Percentiles rank a stretch among this genome's conserved stretches.
These are phyloP conservation scores for Dalbergia oliveri DNA, from an alignment of 306 rosid species.

Conservation along the genomic window DNA sequence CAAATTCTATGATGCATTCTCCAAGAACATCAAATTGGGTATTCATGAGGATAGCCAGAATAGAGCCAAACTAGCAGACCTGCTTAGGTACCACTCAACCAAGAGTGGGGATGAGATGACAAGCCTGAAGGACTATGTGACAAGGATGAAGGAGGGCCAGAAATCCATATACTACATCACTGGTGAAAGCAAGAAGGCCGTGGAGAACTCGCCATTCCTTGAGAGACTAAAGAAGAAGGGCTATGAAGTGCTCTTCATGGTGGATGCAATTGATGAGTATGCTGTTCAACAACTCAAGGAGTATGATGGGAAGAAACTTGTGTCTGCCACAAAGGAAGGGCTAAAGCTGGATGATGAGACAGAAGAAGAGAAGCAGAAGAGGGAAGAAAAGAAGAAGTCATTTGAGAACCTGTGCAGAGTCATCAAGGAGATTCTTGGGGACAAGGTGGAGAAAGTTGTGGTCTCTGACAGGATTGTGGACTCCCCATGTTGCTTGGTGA, in stretches of 20 bases:
- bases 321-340: constrained; percentile 70
- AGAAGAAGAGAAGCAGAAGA: constrained; percentile 62
- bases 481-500: constrained; percentile 75
- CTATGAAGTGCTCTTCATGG: constrained; percentile 69
- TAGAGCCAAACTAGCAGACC: constrained; percentile 61
- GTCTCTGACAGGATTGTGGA: constrained; percentile 72
- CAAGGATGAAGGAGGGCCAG: constrained; percentile 74
- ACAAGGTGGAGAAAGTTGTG: constrained; percentile 64
- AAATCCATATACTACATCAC: constrained; percentile 68
- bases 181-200: constrained; percentile 69
- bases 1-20: constrained; percentile 66
- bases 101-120: constrained; percentile 74
- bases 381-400: constrained; percentile 64
- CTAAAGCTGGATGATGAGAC: constrained; percentile 64
- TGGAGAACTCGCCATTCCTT: constrained; percentile 69
- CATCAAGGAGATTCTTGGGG: constrained; percentile 63
- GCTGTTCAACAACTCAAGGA: constrained; percentile 65
- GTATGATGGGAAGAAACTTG: constrained; percentile 68
- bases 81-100: constrained; percentile 69
- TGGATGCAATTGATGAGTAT: constrained; percentile 74
- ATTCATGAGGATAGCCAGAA: constrained; percentile 75
- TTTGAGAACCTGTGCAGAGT: constrained; percentile 65
- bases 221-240: constrained; percentile 70
- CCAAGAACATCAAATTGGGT: constrained; percentile 68
- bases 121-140: constrained; percentile 67